Evolutionary conservation across 805 yeast genomes (phyloP).

Genomic region (Yarrowia sp.): DNA sequence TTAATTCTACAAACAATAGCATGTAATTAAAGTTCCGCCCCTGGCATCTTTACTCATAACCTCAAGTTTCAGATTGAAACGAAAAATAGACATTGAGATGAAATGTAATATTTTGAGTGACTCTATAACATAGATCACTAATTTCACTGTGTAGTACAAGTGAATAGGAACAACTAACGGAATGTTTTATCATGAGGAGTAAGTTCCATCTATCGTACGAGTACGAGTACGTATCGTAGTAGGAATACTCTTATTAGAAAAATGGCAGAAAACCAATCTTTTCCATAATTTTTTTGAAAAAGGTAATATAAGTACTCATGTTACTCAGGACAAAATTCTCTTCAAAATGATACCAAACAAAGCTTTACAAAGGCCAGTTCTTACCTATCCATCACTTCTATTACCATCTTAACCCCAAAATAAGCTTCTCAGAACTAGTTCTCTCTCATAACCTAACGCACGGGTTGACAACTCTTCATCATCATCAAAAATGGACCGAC

Average conservation of each 20-base stretch:
- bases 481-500: slow-evolving; percentile 22
- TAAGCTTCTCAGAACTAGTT: background rate
- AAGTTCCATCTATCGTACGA: no score
- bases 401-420: background rate
- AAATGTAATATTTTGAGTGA: no score
- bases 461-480: slow-evolving; percentile 7
- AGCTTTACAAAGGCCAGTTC: no score
- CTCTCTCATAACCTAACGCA: slow-evolving; percentile 11
- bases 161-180: no score
- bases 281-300: background rate
- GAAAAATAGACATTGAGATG: background rate
- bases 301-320: background rate
- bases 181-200: no score
- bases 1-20: background rate
- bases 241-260: no score
- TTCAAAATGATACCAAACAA: background rate
- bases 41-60: background rate
- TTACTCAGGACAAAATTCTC: background rate
- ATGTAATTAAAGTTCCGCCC: background rate
- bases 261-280: no score
- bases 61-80: background rate
- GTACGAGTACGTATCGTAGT: no score
- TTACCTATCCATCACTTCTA: no score
- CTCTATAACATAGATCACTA: no score
- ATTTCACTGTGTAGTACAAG: no score